Percentiles rank a stretch among this genome's conserved stretches.
These are phyloP conservation scores for Cladosporium oxysporum DNA, from an alignment of 2,329 filamentous ascomycete genomes.

Conservation along the genomic window DNA sequence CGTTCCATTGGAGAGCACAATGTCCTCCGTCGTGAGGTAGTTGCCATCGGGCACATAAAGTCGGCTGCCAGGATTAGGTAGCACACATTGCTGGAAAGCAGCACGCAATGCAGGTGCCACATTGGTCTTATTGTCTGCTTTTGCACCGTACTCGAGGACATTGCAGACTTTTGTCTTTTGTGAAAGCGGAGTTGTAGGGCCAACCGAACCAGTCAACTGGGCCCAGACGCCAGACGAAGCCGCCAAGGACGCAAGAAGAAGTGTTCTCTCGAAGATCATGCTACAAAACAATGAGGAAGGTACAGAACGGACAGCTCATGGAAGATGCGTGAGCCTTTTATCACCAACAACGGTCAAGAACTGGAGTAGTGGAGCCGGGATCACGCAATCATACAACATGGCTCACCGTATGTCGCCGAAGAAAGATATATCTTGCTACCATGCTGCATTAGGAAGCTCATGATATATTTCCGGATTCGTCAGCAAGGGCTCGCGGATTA, in stretches of 20 bases:
- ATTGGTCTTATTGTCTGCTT: slow-evolving; percentile 1
- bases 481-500: background rate
- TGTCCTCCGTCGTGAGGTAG: background rate
- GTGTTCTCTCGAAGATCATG: background rate
- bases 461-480: background rate
- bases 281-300: background rate
- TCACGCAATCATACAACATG: background rate
- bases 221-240: background rate
- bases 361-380: background rate
- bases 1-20: background rate
- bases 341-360: background rate
- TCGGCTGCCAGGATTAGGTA: background rate
- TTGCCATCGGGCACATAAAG: background rate
- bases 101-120: background rate
- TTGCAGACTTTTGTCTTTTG: slow-evolving; percentile 1
- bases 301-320: background rate
- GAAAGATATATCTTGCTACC: background rate
- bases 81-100: background rate
- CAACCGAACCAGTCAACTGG: background rate
- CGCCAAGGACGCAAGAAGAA: background rate
- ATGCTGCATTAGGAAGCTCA: background rate
- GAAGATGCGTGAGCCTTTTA: background rate
- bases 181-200: background rate
- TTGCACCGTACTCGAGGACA: background rate
- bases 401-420: background rate